Base-by-base conservation (phyloP, 768 basidiomycete genomes). In the Suillus sp. region DNA sequence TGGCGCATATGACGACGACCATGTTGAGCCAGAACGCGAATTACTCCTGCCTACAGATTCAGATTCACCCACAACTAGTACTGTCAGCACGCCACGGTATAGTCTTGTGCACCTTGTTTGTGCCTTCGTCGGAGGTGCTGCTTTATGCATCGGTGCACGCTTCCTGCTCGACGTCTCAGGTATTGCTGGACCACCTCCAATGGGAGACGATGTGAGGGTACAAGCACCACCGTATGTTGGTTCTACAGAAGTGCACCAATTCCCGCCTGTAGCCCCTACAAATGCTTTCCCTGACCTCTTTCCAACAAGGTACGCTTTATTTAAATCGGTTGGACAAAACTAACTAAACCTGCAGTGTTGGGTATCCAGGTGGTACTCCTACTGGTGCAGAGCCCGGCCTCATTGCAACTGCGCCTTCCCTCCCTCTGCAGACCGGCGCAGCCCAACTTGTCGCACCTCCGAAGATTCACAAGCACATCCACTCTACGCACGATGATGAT, bases 381-480 rank as follows among this genome's bases (percentile, higher is more conserved):
- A 95, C 91, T 0, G 91, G 91, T 20, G 91, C 88, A 9, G 91
- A 93, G 69, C 80, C 91, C 1, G 90, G 81, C 3, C 77, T 92
- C 40, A 83, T 93, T 34, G 82, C 81, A 4, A 92, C 91, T 4
- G 91, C 89, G 0, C 91, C 91, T 16, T 77, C 83, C n/a, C 92
- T 93, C 70, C 93, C 93, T 9, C 69, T 90, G 16, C 91, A 94
- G 60, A 86, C 87, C 0, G 90, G 86, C 11, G 86, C 87, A 2
- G 80, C 88, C 3, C 80, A 86, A 54, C 83, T 93, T 51, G 79
- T 92, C 35, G 74, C 74, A n/a, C 87, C 90, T 1, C 66, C 77
- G 65, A 34, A 55, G 35, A 34, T 62, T 22, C 30, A 62, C 60
- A 42, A 62, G 30, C 34, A 59, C 18, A 20, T 57, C 10, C 56